Evolutionary conservation across 306 rosid species (phyloP), one percentile per base, ranked within the genome.

Genomic region (Prunus padus): DNA sequence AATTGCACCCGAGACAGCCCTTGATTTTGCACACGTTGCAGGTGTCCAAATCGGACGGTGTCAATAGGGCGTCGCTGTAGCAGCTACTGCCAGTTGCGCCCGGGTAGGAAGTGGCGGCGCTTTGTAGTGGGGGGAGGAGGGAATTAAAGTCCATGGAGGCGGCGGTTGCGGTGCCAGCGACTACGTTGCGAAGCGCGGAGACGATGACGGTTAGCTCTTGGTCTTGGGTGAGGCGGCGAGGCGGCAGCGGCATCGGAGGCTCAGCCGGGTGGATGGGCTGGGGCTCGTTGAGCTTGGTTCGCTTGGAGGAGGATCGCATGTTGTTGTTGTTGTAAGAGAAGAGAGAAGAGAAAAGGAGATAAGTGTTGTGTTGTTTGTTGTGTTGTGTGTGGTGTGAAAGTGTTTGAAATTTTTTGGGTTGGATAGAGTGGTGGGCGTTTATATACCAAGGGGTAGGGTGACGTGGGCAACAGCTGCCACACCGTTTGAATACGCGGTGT

Each of bases 151-250:
- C 79, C 80, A 8, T 23, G 30, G 8, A 1, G 18, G 65, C 7
- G 14, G 66, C 0, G 16, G 89, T 51, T 61, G 84, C 73, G 42
- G 85, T 77, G 46, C 97, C 99, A 40, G 93, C n/a, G 50, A 90
- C 74, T 19, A 95, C 97, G 80, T 90, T 87, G 49, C 91, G 86
- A 59, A 95, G 92, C 19, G 98, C 73, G 55, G 86, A 65, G 71
- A 95, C 98, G 37, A 92, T 95, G 72, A 90, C 84, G 25, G 96
- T 78, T 76, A 77, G 64, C 57, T 95, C 99, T 51, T 95, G 90
- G 0, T 90, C 97, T 14, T 70, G 30, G 23, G 93, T 74, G 76
- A 95, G 86, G 18, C 83, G 71, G 71, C 33, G 45, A 14, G 76
- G 51, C 0, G 57, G 72, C 0, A 28, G 51, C 5, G 20, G 25